A percentile compares a stretch with the other conserved stretches of the same genome.
phyloP scores from a whole-genome alignment of 805 yeast species.

The Candida gorgasii region DNA sequence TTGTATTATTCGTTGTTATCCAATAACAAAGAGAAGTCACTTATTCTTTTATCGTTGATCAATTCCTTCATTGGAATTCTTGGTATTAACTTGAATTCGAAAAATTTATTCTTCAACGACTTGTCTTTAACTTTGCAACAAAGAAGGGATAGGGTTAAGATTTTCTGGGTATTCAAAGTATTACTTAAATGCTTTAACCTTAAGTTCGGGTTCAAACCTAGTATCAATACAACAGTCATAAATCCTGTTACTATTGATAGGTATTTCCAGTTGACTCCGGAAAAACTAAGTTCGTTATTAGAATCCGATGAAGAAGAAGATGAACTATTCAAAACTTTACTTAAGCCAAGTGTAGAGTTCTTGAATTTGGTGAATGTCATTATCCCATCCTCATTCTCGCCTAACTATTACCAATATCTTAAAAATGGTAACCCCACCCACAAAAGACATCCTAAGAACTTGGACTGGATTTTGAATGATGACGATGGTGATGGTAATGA shows the following conservation, averaged over 20 bases:
- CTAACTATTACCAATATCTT: conserved; percentile 45
- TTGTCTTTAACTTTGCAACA: conserved; percentile 41
- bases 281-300: conserved; percentile 37
- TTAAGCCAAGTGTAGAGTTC: conserved; percentile 45
- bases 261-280: conserved; percentile 46
- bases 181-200: conserved; percentile 42
- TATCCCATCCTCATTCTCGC: conserved; percentile 48
- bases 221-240: conserved; percentile 46
- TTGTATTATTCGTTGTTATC: conserved; percentile 49
- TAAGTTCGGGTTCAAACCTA: conserved; percentile 48
- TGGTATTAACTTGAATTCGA: conserved; percentile 43
- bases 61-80: conserved; percentile 45
- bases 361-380: conserved; percentile 44
- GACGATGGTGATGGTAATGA: conserved; percentile 51
- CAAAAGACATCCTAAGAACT: conserved; percentile 23
- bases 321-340: conserved; percentile 34
- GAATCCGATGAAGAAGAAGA: conserved; percentile 24
- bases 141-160: conserved; percentile 39
- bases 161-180: conserved; percentile 49
- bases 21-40: conserved; percentile 43
- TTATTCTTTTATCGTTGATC: conserved; percentile 37
- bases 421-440: conserved; percentile 24
- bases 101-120: conserved; percentile 47
- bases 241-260: conserved; percentile 49
- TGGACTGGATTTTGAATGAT: conserved; percentile 47